phyloP scores from a whole-genome alignment of 2,329 filamentous ascomycete species.

The Neofusicoccum umdonicola region DNA sequence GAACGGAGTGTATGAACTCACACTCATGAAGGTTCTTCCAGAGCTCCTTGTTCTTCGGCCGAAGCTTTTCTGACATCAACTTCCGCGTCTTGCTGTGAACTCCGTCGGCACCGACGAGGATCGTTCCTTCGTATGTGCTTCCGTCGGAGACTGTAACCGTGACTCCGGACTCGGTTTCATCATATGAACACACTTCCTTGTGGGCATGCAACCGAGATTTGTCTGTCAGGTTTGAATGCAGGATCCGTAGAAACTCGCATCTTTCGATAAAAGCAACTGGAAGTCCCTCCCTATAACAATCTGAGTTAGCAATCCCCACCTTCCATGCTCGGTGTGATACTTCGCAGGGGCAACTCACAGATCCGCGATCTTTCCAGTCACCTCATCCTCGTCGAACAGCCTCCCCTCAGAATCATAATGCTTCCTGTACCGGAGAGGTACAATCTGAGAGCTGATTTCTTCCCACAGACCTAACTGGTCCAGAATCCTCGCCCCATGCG shows the following conservation, averaged over 20 bases:
- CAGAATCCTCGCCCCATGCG: conserved; percentile 22
- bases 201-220: not conserved
- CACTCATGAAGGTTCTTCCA: no score
- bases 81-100: not conserved
- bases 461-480: conserved; percentile 25
- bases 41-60: no score
- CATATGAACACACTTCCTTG: no score
- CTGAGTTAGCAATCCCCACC: not conserved
- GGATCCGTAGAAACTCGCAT: not conserved
- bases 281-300: not conserved
- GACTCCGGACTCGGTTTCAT: no score
- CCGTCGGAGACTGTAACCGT: no score
- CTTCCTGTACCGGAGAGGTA: not conserved
- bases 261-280: not conserved
- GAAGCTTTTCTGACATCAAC: no score
- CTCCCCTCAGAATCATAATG: not conserved
- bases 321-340: no score
- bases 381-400: not conserved
- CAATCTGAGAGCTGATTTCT: not conserved
- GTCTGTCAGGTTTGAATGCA: not conserved
- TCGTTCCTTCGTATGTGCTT: no score
- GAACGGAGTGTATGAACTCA: no score
- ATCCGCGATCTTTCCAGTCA: not conserved
- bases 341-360: not conserved
- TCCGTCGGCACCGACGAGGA: conserved; percentile 16